phyloP scores from a whole-genome alignment of 148 eudicot species.

The Vaccinium darrowii region DNA sequence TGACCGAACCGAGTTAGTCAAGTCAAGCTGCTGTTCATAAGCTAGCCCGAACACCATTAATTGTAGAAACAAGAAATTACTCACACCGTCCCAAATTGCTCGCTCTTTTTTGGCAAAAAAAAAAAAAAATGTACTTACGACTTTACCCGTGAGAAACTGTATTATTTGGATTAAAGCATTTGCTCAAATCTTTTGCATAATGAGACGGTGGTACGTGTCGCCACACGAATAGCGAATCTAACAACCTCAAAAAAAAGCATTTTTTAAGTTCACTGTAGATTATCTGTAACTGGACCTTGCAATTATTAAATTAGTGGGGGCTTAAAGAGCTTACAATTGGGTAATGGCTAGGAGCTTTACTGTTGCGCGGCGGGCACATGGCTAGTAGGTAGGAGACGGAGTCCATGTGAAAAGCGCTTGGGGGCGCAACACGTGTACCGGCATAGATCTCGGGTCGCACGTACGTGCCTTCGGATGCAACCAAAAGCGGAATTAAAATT shows the following conservation, averaged over 20 bases:
- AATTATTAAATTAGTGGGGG: not conserved
- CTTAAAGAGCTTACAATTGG: not conserved
- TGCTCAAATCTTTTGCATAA: not conserved
- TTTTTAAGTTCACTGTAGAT: not conserved
- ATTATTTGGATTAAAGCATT: no score
- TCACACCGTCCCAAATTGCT: no score
- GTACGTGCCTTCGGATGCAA: no score
- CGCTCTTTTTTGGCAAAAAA: no score
- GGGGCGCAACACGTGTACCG: not conserved
- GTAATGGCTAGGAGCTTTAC: not conserved
- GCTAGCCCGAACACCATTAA: no score
- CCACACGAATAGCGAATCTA: conserved; percentile 8
- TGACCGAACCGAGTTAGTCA: no score
- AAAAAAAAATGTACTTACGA: no score
- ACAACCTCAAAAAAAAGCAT: not conserved
- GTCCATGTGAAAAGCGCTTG: not conserved
- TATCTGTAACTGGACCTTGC: not conserved
- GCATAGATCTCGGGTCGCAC: not conserved
- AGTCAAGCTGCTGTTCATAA: no score
- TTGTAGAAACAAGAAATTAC: no score
- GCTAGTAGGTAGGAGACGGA: not conserved
- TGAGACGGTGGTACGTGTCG: conserved; percentile 16
- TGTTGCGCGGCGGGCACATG: conserved; percentile 14
- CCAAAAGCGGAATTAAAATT: no score
- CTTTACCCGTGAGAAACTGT: no score